These are phyloP conservation scores for Debaryomyces maramus DNA, from an alignment of 805 yeast genomes.

Conservation along the genomic window DNA sequence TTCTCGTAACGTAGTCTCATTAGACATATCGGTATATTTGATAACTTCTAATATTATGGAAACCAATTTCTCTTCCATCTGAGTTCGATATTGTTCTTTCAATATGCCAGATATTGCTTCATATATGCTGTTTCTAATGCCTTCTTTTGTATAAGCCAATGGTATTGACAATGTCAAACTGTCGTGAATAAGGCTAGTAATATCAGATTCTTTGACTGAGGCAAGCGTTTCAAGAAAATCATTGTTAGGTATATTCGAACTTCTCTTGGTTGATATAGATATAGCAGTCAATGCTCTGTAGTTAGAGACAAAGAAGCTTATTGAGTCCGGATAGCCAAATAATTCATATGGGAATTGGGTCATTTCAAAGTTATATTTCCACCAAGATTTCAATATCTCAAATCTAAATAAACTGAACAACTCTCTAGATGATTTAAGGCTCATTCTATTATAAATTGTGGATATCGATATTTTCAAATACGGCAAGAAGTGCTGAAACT, in stretches of 20 bases:
- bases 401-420: slow-evolving; percentile 32
- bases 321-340: slow-evolving; percentile 33
- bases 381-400: slow-evolving; percentile 47
- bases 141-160: slow-evolving; percentile 41
- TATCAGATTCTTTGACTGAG: slow-evolving; percentile 14
- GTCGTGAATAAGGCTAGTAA: slow-evolving; percentile 24
- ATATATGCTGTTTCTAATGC: slow-evolving; percentile 35
- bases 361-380: slow-evolving; percentile 28
- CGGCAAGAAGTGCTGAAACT: slow-evolving; percentile 26
- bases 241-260: slow-evolving; percentile 13
- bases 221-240: slow-evolving; percentile 13
- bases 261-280: slow-evolving; percentile 13
- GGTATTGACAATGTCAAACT: slow-evolving; percentile 44
- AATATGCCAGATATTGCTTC: slow-evolving; percentile 13
- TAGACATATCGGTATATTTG: slow-evolving; percentile 39
- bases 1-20: slow-evolving; percentile 17
- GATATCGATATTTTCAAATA: slow-evolving; percentile 30
- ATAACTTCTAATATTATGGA: slow-evolving; percentile 40
- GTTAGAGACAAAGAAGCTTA: slow-evolving; percentile 33
- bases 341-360: slow-evolving; percentile 40
- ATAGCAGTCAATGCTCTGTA: slow-evolving; percentile 42
- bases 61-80: slow-evolving; percentile 23
- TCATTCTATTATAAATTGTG: slow-evolving; percentile 18
- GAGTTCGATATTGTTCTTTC: slow-evolving; percentile 19
- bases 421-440: slow-evolving; percentile 9